Conservation (phyloP, 2,329 filamentous ascomycete genomes). For the Aspergillus terreus region DNA sequence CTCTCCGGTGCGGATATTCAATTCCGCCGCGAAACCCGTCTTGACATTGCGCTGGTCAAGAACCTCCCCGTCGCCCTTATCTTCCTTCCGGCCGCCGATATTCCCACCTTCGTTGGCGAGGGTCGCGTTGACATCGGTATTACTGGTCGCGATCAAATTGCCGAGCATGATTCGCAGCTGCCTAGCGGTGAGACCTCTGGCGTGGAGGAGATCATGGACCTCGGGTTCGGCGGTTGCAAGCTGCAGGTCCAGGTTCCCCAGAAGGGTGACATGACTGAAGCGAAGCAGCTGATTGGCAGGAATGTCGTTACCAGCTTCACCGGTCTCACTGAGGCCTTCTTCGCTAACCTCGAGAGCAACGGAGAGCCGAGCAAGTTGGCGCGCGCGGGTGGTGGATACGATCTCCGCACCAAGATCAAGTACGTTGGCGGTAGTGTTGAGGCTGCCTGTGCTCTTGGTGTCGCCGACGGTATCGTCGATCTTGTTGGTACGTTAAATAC, state of each 20-base stretch:
- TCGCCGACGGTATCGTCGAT: conserved; percentile 96
- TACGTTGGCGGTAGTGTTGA: conserved; percentile 96
- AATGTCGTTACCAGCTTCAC: conserved; percentile 97
- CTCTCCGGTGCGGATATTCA: conserved; percentile 93
- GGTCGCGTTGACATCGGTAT: conserved; percentile 92
- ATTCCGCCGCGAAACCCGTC: conserved; percentile 88
- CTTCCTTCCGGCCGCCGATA: conserved; percentile 95
- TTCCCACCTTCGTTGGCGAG: conserved; percentile 95
- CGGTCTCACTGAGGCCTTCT: conserved; percentile 77
- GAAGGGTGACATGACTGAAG: conserved; percentile 67
- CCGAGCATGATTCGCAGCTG: conserved; percentile 71
- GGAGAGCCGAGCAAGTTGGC: conserved; percentile 21
- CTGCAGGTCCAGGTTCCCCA: conserved; percentile 95
- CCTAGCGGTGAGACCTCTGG: conserved; percentile 44
- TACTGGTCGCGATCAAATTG: conserved; percentile 87
- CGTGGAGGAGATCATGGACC: conserved; percentile 82
- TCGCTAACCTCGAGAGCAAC: conserved; percentile 66
- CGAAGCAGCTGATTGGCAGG: conserved; percentile 80
- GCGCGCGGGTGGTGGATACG: not conserved
- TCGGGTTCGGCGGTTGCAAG: conserved; percentile 87
- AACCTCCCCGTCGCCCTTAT: conserved; percentile 93
- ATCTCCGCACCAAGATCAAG: conserved; percentile 77
- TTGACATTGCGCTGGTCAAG: conserved; percentile 97
- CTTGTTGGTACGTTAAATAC: conserved; percentile 70
- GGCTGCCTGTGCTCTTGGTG: conserved; percentile 89